phyloP scores from a whole-genome alignment of 1,139 yeast genomes.

The Saccharomyces hybrid region DNA sequence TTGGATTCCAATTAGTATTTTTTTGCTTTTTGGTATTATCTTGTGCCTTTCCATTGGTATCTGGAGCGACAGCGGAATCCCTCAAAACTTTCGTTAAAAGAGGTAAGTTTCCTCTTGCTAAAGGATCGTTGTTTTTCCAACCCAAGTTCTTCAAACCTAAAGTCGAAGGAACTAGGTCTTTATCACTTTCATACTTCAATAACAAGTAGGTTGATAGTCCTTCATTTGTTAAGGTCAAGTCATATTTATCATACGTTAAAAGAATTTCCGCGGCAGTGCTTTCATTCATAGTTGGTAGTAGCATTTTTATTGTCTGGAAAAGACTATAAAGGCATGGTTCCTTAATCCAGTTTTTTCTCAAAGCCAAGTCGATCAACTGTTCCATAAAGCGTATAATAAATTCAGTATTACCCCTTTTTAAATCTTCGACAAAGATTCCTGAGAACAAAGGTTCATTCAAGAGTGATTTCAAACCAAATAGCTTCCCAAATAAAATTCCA shows the following conservation, averaged over 20 bases:
- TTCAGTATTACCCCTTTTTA: slow-evolving; percentile 28
- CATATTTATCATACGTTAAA: slow-evolving; percentile 42
- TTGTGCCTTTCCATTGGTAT: slow-evolving; percentile 34
- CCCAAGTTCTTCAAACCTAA: slow-evolving; percentile 25
- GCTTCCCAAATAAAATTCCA: slow-evolving; percentile 69
- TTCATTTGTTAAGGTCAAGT: slow-evolving; percentile 63
- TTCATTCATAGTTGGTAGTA: slow-evolving; percentile 26
- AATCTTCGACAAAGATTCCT: slow-evolving; percentile 33
- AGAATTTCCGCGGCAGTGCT: slow-evolving; percentile 33
- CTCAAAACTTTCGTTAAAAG: slow-evolving; percentile 58
- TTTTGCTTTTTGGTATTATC: slow-evolving; percentile 35
- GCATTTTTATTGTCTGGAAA: slow-evolving; percentile 42
- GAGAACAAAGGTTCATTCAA: slow-evolving; percentile 43
- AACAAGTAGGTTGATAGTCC: slow-evolving; percentile 66
- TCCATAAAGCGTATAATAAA: slow-evolving; percentile 38
- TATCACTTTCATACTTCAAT: slow-evolving; percentile 32
- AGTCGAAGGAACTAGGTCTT: slow-evolving; percentile 3
- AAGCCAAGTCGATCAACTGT: slow-evolving; percentile 51
- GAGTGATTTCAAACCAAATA: slow-evolving; percentile 78
- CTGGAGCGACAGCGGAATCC: slow-evolving; percentile 41
- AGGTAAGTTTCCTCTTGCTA: slow-evolving; percentile 58
- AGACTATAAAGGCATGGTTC: slow-evolving; percentile 74
- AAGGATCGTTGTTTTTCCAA: slow-evolving; percentile 74
- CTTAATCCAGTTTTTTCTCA: slow-evolving; percentile 73
- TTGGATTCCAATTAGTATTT: slow-evolving; percentile 66